Percentiles rank a stretch among this genome's conserved stretches.
Conservation (phyloP, 768 basidiomycete genomes). For the Podaxis sp. region DNA sequence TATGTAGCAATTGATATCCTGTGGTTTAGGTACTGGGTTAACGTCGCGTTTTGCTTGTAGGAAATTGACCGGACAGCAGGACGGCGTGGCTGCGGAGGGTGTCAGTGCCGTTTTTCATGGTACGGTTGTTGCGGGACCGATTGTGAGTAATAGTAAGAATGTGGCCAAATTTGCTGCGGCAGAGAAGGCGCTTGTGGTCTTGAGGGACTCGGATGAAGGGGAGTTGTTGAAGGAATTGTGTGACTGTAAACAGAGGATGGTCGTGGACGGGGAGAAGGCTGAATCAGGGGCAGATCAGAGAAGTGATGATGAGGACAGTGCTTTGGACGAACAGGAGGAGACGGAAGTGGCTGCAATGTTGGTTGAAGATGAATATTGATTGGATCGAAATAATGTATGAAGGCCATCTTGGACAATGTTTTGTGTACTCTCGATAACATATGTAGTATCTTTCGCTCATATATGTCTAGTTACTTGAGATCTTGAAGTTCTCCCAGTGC, state of each 20-base stretch:
- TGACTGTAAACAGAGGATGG: slow-evolving; percentile 26
- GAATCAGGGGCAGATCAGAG: slow-evolving; percentile 5
- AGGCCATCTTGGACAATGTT: not conserved
- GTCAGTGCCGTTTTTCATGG: slow-evolving; percentile 62
- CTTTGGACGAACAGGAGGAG: slow-evolving; percentile 2
- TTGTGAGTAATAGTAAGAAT: slow-evolving; percentile 52
- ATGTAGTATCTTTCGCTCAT: not conserved
- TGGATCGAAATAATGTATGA: not conserved
- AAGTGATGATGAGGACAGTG: not conserved
- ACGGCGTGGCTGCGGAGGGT: slow-evolving; percentile 32
- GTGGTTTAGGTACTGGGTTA: not conserved
- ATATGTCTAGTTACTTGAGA: no score
- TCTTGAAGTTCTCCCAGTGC: no score
- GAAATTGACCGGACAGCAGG: slow-evolving; percentile 18
- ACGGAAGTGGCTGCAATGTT: slow-evolving; percentile 14
- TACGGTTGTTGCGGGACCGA: slow-evolving; percentile 53
- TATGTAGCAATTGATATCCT: slow-evolving; percentile 3
- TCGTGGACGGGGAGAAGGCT: slow-evolving; percentile 4
- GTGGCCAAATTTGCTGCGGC: slow-evolving; percentile 71
- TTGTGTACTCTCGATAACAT: not conserved
- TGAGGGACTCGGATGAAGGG: slow-evolving; percentile 46
- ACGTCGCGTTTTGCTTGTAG: slow-evolving; percentile 18
- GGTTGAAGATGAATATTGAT: slow-evolving; percentile 9
- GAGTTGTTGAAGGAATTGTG: slow-evolving; percentile 41
- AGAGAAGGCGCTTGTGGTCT: slow-evolving; percentile 53